Evolutionary conservation across 768 basidiomycete species (phyloP), one percentile per base, ranked within the genome.

Genomic region (Artomyces pyxidatus): DNA sequence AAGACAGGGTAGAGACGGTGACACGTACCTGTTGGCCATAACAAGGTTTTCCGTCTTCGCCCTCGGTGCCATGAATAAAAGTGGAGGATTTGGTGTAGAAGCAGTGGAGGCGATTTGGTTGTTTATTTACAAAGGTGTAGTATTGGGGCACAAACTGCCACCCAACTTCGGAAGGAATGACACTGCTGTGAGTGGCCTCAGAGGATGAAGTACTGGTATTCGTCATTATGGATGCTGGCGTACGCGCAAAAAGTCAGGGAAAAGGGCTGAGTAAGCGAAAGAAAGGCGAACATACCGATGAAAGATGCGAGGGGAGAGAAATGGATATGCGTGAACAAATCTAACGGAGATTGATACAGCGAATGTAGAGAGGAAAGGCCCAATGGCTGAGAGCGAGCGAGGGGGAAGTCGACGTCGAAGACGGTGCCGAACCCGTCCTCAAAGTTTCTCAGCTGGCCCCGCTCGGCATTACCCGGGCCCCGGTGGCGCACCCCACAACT

Each of bases 71-170:
- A 69, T 98, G 96, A 67, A 88, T 85, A 70, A 97, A 94, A 58
- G 94, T 96, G 42, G 93, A 96, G 62, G 80, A 80, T 81, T 97
- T 97, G 66, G 85, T 96, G 77, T 98, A 98, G 75, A 98, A 98
- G 71, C 92, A 93, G 71, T 99, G 96, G 60, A 98, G 80, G 68
- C 92, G 88, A 70, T 88, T 75, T 62, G 95, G 95, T 54, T 93
- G 84, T 72, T 96, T 93, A 81, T 98, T 96, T 67, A 99, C 87
- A 76, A 89, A 95, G 60, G 89, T 95, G 74, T 99, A 99, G 73
- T 98, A 98, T 71, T 99, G 94, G 42, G 92, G 91, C 59, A 96
- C 93, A 73, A 97, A 97, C 71, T 97, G 93, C 92, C 93, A 97
- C 71, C 94, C 93, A 64, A 97, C 94, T 73, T 96, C 91, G 59